Evolutionary conservation across 805 yeast species (phyloP).

Genomic region (Kazachstania africana): DNA sequence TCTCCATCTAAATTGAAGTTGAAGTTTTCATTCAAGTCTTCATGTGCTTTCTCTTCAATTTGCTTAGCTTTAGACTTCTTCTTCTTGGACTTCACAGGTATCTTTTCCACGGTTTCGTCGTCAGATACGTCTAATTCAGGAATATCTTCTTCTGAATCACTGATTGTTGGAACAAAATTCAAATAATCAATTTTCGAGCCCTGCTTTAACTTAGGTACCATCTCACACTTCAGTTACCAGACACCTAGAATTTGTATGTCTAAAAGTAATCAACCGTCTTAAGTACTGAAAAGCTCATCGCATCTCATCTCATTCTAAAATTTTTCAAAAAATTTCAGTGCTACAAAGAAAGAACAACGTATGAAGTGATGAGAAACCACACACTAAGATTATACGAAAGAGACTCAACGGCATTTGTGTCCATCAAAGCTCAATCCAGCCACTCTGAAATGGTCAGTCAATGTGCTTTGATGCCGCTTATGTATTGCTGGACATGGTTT

Average conservation of each 20-base stretch:
- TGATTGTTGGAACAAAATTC: slow-evolving; percentile 59
- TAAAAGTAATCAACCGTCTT: background rate
- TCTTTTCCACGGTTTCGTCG: slow-evolving; percentile 27
- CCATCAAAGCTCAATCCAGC: too few species aligned
- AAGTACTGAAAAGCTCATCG: background rate
- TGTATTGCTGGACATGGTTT: too few species aligned
- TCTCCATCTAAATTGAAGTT: slow-evolving; percentile 53
- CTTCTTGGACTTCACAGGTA: slow-evolving; percentile 12
- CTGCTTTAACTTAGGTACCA: slow-evolving; percentile 1
- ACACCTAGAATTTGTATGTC: background rate
- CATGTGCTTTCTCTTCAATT: slow-evolving; percentile 29
- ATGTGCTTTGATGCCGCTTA: too few species aligned
- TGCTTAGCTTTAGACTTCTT: slow-evolving; percentile 11
- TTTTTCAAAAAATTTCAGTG: too few species aligned
- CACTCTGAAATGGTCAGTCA: too few species aligned
- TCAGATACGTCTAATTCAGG: slow-evolving; percentile 41
- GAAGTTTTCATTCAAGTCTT: slow-evolving; percentile 64
- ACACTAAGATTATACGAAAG: too few species aligned
- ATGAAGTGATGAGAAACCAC: too few species aligned
- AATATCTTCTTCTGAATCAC: slow-evolving; percentile 64
- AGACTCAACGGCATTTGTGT: too few species aligned
- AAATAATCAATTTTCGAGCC: slow-evolving; percentile 16
- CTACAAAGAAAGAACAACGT: too few species aligned
- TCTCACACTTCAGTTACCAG: background rate
- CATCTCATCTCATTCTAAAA: too few species aligned